Evolutionary conservation across 352 stramenopile genomes (phyloP).

Genomic region (Phytopythium ostracodes): DNA sequence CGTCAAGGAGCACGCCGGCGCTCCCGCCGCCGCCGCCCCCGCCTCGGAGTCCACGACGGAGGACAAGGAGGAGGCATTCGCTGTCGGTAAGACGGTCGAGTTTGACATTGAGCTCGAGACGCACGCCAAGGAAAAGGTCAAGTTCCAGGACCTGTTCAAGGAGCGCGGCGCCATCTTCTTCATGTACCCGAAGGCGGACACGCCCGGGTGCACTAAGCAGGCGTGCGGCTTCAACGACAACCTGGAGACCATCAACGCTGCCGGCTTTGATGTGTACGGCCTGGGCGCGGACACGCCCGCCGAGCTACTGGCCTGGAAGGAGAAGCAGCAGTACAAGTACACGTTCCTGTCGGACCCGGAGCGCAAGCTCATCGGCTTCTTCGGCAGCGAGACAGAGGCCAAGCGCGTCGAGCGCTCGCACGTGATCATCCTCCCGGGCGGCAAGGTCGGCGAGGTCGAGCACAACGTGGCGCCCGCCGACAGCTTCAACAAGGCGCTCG

Average conservation of each 20-base stretch:
- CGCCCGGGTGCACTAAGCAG: constrained; percentile 78
- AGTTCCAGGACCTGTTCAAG: constrained; percentile 70
- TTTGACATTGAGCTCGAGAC: constrained; percentile 70
- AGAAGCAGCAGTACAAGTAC: constrained; percentile 77
- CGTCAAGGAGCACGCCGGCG: constrained; percentile 39
- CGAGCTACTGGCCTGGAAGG: constrained; percentile 74
- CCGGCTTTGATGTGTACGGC: constrained; percentile 79
- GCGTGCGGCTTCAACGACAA: constrained; percentile 85
- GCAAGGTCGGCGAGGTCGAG: constrained; percentile 67
- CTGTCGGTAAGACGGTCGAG: constrained; percentile 40
- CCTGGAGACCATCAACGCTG: constrained; percentile 64
- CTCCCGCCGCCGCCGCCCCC: constrained; percentile 1
- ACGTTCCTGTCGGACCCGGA: constrained; percentile 77
- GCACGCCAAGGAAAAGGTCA: constrained; percentile 48
- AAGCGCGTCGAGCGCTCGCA: constrained; percentile 77
- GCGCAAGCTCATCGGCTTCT: constrained; percentile 73
- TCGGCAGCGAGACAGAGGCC: constrained; percentile 62
- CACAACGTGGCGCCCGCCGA: constrained; percentile 71
- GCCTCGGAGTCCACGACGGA: constrained; percentile 3
- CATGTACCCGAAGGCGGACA: constrained; percentile 87
- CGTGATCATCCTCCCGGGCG: constrained; percentile 76
- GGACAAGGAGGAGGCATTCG: constrained; percentile 17
- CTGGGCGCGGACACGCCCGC: constrained; percentile 65
- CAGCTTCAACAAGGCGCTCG: constrained; percentile 76
- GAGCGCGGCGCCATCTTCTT: constrained; percentile 82